Conservation (phyloP, 352 stramenopile genomes). For the Pythium phragmiticola region DNA sequence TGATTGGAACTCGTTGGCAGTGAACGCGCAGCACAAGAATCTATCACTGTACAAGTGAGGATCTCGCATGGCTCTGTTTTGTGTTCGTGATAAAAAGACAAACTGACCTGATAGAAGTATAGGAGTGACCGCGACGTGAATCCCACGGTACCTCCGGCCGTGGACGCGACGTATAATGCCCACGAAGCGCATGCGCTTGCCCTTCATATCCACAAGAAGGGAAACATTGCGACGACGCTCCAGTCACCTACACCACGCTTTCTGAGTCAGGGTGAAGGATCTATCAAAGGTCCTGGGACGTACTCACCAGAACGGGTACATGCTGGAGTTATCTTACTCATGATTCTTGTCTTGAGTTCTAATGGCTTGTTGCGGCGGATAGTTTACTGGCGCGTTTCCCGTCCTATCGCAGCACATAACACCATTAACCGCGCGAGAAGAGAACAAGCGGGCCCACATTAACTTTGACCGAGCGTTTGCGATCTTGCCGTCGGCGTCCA, state of each 20-base stretch:
- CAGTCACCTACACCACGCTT: constrained; percentile 56
- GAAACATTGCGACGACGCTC: constrained; percentile 38
- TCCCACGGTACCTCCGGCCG: constrained; percentile 36
- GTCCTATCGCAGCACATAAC: constrained; percentile 33
- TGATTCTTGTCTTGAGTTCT: background rate
- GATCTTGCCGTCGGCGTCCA: constrained; percentile 13
- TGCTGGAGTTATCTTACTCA: background rate
- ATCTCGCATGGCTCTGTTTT: background rate
- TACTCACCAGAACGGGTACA: constrained; percentile 52
- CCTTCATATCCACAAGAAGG: constrained; percentile 29
- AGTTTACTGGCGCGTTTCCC: constrained; percentile 55
- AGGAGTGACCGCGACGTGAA: constrained; percentile 54
- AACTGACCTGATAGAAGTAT: background rate
- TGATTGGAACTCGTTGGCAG: constrained; percentile 46
- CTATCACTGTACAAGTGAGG: constrained; percentile 33
- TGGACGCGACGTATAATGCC: constrained; percentile 47
- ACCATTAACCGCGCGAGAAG: constrained; percentile 14
- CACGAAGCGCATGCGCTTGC: constrained; percentile 40
- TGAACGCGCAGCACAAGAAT: constrained; percentile 25
- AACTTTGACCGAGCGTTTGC: constrained; percentile 25
- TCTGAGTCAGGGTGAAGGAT: background rate
- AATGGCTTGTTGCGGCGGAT: background rate
- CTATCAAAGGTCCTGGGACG: constrained; percentile 31
- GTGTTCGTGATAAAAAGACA: background rate
- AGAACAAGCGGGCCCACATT: constrained; percentile 13